These are phyloP conservation scores for Haplosporangium gracile DNA, from an alignment of 192 early-diverging fungal species.

Conservation along the genomic window DNA sequence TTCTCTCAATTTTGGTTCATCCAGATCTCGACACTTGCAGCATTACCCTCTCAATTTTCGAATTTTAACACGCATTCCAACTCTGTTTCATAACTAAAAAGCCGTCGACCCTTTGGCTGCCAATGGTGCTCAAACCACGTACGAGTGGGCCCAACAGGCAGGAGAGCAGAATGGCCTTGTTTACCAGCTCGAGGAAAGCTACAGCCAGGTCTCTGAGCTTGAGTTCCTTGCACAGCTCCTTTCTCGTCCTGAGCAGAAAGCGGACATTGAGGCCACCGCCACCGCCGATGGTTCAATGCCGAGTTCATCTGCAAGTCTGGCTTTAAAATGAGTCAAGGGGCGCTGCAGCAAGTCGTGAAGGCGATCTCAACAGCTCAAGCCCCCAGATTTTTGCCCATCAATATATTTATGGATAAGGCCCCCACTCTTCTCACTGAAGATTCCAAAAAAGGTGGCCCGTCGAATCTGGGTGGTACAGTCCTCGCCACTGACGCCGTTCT, in stretches of 20 bases:
- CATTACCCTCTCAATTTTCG: background rate
- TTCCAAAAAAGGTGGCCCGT: background rate
- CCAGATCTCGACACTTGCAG: no score
- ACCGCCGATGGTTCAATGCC: background rate
- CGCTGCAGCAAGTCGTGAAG: background rate
- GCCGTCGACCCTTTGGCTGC: conserved; percentile 16
- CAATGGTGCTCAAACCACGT: background rate
- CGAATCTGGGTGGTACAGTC: background rate
- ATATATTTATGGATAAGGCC: background rate
- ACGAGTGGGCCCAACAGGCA: background rate
- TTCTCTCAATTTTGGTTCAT: background rate
- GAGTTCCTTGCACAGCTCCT: conserved; percentile 20
- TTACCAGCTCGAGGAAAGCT: background rate
- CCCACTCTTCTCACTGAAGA: background rate
- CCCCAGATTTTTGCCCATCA: background rate
- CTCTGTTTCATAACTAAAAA: background rate
- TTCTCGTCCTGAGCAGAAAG: background rate
- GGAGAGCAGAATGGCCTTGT: background rate
- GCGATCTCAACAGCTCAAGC: background rate
- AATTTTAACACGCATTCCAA: background rate
- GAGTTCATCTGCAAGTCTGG: background rate
- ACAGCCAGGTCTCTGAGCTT: conserved; percentile 11
- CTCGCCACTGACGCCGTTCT: background rate
- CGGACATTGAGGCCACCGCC: no score
- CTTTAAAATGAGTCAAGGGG: background rate